Evolutionary conservation across 371 early-diverging fungal genomes (phyloP), one percentile per base, ranked within the genome.

Genomic region (Smittium mucronatum): DNA sequence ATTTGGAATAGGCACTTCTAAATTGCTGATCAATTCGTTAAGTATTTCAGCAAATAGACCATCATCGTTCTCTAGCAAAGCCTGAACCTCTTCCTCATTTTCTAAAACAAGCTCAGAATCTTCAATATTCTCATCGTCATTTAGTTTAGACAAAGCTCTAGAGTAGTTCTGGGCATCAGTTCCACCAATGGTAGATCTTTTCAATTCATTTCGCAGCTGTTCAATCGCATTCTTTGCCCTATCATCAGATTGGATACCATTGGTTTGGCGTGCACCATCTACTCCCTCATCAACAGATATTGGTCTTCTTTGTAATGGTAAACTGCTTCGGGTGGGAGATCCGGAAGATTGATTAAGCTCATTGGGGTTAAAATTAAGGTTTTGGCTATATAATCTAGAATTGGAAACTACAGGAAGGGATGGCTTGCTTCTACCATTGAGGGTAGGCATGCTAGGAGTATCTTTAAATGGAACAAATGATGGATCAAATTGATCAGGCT

Each of bases 1-100:
- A 73, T 87, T 90, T 36, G 93, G 93, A 34, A 92, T 82, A 5
- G 93, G 92, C 67, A 95, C 91, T 76, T 90, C 88, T 57, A 96
- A 80, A 64, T 87, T 87, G 72, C 87, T 88, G 60, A 97, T 87
- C 32, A 97, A 81, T 34, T 91, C 91, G 59, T 89, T 88, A 68
- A 95, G 80, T 30, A 97, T 83, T 79, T 96, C 96, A 34, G 90
- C 85, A 68, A 92, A 89, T 29, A 97, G 82, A 0, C 82, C 81
- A 35, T 88, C 89, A 72, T 93, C 94, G 73, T 83, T 83, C 34
- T 82, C 81, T 28, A 88, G 76, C 66, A 87, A 80, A 33, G 75
- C 73, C 57, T 79, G 80, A 36, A 86, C 81, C 72, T 83, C 71
- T 17, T 72, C 70, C 72, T 71, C 74, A 74, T 71, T 71, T 32